Percentiles rank a stretch among this genome's conserved stretches.
phyloP scores from a whole-genome alignment of 495 filamentous ascomycete species.

The Trichoderma gamsii region DNA sequence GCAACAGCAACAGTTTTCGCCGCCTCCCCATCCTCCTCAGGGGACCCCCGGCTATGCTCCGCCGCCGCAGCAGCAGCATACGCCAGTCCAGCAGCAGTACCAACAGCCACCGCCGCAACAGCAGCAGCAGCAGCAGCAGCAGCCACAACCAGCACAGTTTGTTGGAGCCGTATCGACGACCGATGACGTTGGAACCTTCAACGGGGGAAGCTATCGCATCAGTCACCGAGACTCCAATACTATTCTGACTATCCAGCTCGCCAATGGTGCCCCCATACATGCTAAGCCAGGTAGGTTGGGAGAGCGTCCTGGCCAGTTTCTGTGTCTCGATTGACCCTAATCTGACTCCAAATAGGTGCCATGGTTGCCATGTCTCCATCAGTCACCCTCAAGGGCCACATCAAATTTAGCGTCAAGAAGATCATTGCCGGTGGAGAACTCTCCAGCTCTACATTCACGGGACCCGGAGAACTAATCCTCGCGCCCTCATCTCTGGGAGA shows the following conservation, averaged over 20 bases:
- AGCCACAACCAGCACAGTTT: conserved; percentile 42
- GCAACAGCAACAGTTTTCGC: conserved; percentile 27
- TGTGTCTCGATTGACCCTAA: background rate
- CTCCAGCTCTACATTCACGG: conserved; percentile 72
- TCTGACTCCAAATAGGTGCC: conserved; percentile 43
- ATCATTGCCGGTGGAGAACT: conserved; percentile 77
- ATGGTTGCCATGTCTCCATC: conserved; percentile 96
- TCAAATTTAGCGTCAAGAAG: conserved; percentile 84
- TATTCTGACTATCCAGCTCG: conserved; percentile 80
- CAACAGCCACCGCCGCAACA: conserved; percentile 20
- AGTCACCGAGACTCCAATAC: conserved; percentile 90
- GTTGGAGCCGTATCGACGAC: conserved; percentile 52
- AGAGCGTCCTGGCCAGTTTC: background rate
- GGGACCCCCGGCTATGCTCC: conserved; percentile 25
- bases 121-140: conserved; percentile 27
- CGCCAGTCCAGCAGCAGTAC: conserved; percentile 31
- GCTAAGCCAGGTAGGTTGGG: conserved; percentile 65
- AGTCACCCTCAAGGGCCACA: conserved; percentile 69
- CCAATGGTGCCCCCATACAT: conserved; percentile 76
- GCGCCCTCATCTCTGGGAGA: conserved; percentile 78
- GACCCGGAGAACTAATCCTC: conserved; percentile 83
- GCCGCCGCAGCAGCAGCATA: conserved; percentile 33
- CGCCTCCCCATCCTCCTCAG: conserved; percentile 33
- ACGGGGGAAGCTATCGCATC: conserved; percentile 89
- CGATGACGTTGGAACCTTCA: conserved; percentile 90